Percentiles rank a stretch among this genome's conserved stretches.
Conservation (phyloP, 2,329 filamentous ascomycete species). For the Pyricularia pennisetigena region DNA sequence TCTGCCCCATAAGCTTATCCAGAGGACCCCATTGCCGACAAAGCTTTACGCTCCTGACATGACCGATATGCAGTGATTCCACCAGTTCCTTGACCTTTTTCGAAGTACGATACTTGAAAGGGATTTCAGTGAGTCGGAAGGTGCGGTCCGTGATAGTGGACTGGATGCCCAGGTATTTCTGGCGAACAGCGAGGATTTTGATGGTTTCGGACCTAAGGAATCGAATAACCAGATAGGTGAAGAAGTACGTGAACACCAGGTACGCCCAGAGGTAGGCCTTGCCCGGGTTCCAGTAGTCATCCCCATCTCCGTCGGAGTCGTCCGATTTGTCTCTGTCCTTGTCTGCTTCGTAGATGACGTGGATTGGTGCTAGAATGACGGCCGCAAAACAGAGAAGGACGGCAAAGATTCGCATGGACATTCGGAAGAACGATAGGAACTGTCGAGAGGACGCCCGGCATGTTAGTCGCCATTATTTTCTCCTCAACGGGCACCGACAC, state of each 20-base stretch:
- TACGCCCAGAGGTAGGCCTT: slow-evolving; percentile 78
- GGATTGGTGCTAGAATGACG: slow-evolving; percentile 76
- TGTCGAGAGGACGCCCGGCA: slow-evolving; percentile 15
- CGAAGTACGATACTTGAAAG: slow-evolving; percentile 67
- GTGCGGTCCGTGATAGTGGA: slow-evolving; percentile 95
- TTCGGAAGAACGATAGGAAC: slow-evolving; percentile 93
- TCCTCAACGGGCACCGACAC: not conserved
- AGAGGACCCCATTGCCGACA: slow-evolving; percentile 81
- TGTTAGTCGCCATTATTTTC: not conserved
- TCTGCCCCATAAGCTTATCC: slow-evolving; percentile 61
- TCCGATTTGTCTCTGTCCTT: not conserved
- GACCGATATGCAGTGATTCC: slow-evolving; percentile 79
- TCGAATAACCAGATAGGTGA: slow-evolving; percentile 72
- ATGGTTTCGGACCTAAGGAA: slow-evolving; percentile 76
- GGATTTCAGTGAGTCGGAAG: slow-evolving; percentile 83
- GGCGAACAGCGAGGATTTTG: slow-evolving; percentile 74
- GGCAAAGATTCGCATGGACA: slow-evolving; percentile 76
- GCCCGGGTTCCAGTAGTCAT: slow-evolving; percentile 22
- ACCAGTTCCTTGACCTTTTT: slow-evolving; percentile 77
- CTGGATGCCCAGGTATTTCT: slow-evolving; percentile 87
- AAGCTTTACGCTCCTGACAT: slow-evolving; percentile 77
- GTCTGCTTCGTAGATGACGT: slow-evolving; percentile 49
- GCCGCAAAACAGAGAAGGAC: slow-evolving; percentile 75
- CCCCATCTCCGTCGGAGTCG: slow-evolving; percentile 1
- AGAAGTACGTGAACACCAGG: slow-evolving; percentile 88